Evolutionary conservation across 2,329 filamentous ascomycete species (phyloP), one percentile per base, ranked within the genome.

Genomic region (Pestalotiopsis sp.): DNA sequence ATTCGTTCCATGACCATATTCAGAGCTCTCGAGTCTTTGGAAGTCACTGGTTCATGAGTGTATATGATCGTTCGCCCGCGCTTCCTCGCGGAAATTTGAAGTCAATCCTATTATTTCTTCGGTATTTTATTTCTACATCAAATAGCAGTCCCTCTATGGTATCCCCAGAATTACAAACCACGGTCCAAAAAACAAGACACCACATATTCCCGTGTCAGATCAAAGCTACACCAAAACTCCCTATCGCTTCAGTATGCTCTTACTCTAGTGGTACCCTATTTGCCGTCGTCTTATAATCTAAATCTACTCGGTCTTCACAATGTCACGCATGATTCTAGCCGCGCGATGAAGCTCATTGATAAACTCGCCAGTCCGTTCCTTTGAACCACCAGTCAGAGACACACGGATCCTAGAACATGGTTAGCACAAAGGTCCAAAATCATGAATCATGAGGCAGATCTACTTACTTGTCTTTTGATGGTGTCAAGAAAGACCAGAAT

Each of bases 401-500:
- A 68, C 27, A 4, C 25, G 41, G 25, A 68, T 64, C 20, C 60
- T 68, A 4, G 13, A 12, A 6, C 20, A 52, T 45, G 39, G 45
- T 63, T 14, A 63, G 66, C 27, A 66, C n/a, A 7, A 36, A 45
- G 27, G 1, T 36, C 9, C 31, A 7, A 31, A 31, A 13, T 17
- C 20, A 9, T 5, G 27, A n/a, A 11, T 31, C 25, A 12, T 9
- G 6, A 49, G 13, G 23, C 25, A 6, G 4, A 27, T 36, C 2
- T 20, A 67, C 67, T 68, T 49, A 68, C 67, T 60, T 49, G 45
- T 68, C 31, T 63, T 68, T 66, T 17, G 60, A 52, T 36, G 67
- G 67, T 23, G 14, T 36, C 11, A 68, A 52, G 27, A 68, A 60
- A 23, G 67, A 61, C 67, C 67, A 68, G 63, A 68, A 68, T 3